A percentile compares a stretch with the other conserved stretches of the same genome.
Conservation (phyloP, 805 yeast species). For the Maudiozyma turicensis region DNA sequence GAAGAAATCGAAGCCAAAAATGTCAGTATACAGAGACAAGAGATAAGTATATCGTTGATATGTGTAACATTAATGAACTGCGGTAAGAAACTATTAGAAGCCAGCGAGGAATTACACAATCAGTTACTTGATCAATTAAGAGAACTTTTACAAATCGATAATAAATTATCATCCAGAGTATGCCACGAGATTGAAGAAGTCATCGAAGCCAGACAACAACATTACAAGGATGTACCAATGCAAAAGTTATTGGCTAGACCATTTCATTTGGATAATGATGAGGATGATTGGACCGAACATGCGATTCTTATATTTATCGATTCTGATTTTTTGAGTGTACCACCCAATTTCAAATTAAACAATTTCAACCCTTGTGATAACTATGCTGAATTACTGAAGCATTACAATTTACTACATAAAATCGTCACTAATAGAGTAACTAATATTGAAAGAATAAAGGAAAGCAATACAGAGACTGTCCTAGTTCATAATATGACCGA, state of each 20-base stretch:
- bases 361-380: constrained; percentile 35
- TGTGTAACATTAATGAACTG: constrained; percentile 38
- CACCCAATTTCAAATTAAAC: constrained; percentile 35
- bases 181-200: constrained; percentile 41
- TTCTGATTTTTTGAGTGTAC: constrained; percentile 1
- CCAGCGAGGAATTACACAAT: constrained; percentile 37
- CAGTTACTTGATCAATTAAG: constrained; percentile 53
- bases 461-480: not conserved
- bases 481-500: constrained; percentile 54
- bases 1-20: constrained; percentile 19
- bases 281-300: not conserved
- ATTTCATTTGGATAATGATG: not conserved
- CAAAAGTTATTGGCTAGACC: not conserved
- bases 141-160: constrained; percentile 42
- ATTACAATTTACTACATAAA: constrained; percentile 38
- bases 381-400: constrained; percentile 40
- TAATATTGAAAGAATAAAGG: constrained; percentile 8
- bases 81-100: constrained; percentile 43
- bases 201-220: constrained; percentile 34
- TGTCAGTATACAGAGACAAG: constrained; percentile 39
- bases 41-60: constrained; percentile 41
- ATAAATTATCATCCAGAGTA: constrained; percentile 34
- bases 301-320: constrained; percentile 3
- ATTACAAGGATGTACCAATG: not conserved
- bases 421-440: constrained; percentile 19